These are phyloP conservation scores for Raphidocelis subcapitata DNA, from an alignment of 139 green algal genomes.

Conservation along the genomic window DNA sequence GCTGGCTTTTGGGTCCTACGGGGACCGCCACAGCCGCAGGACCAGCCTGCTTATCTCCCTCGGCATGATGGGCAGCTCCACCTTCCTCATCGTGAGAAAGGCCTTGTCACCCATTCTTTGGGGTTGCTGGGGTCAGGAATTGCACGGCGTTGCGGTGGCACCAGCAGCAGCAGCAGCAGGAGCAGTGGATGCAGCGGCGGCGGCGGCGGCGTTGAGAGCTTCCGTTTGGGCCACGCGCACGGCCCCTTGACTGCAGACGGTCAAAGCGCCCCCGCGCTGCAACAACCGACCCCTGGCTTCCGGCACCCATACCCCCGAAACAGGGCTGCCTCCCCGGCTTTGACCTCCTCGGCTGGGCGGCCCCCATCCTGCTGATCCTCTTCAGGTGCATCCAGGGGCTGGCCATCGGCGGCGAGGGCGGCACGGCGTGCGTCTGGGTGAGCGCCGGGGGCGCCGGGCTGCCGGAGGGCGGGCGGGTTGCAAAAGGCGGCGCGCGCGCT, in stretches of 20 bases:
- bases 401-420: constrained; percentile 14
- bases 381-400: constrained; percentile 5
- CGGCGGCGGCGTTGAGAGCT: no score
- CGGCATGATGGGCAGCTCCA: constrained; percentile 4
- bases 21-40: constrained; percentile 10
- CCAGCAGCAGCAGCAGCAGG: no score
- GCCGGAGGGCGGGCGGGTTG: no score
- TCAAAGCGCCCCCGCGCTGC: no score
- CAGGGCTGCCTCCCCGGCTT: constrained; percentile 15
- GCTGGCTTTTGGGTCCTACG: constrained; percentile 5
- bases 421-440: constrained; percentile 5
- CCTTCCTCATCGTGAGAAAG: neutral
- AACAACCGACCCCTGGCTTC: no score
- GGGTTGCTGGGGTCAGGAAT: neutral
- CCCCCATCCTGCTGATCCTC: constrained; percentile 10
- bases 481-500: no score
- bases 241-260: no score
- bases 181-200: no score
- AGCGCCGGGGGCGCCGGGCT: no score
- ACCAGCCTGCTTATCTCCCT: constrained; percentile 12
- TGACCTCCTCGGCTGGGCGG: constrained; percentile 3
- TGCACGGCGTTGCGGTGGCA: no score
- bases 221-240: no score
- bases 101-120: neutral
- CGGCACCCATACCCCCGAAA: neutral